These are phyloP conservation scores for Castanopsis chinensis DNA, from an alignment of 306 rosid species.

Conservation along the genomic window DNA sequence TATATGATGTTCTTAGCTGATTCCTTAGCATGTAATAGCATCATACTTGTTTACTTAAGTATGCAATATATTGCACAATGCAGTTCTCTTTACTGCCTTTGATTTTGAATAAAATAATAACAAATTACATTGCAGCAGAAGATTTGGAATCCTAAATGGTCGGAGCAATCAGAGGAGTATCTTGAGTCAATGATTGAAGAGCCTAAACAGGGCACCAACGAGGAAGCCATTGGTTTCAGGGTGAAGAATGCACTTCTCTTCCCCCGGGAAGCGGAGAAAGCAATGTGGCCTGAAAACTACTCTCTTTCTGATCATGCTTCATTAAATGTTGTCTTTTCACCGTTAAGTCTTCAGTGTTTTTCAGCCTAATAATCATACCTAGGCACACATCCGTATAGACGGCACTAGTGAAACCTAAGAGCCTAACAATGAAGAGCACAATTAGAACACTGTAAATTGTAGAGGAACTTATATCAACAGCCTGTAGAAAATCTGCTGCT, in stretches of 20 bases:
- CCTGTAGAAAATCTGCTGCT: constrained; percentile 9
- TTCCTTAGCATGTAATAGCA: background rate
- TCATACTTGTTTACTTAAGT: constrained; percentile 2
- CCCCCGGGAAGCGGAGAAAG: constrained; percentile 80
- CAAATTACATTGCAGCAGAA: constrained; percentile 48
- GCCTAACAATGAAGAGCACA: background rate
- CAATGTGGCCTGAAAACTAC: constrained; percentile 79
- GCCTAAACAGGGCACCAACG: constrained; percentile 21
- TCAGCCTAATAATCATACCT: constrained; percentile 17
- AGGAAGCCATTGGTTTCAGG: constrained; percentile 55
- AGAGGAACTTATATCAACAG: constrained; percentile 3
- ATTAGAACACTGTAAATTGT: background rate
- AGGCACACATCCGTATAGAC: background rate
- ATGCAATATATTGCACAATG: background rate
- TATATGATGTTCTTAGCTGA: background rate
- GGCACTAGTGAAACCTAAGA: background rate
- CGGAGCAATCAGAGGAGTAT: constrained; percentile 40
- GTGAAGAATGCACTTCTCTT: constrained; percentile 69
- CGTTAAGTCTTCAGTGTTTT: constrained; percentile 47
- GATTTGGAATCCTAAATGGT: constrained; percentile 60
- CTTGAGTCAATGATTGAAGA: constrained; percentile 25
- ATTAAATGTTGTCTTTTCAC: constrained; percentile 60
- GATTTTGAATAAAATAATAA: constrained; percentile 2
- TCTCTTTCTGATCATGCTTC: constrained; percentile 85
- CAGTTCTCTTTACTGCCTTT: background rate